These are phyloP conservation scores for Spencermartinsiella ligniputridi DNA, from an alignment of 1,139 yeast species.

Conservation along the genomic window DNA sequence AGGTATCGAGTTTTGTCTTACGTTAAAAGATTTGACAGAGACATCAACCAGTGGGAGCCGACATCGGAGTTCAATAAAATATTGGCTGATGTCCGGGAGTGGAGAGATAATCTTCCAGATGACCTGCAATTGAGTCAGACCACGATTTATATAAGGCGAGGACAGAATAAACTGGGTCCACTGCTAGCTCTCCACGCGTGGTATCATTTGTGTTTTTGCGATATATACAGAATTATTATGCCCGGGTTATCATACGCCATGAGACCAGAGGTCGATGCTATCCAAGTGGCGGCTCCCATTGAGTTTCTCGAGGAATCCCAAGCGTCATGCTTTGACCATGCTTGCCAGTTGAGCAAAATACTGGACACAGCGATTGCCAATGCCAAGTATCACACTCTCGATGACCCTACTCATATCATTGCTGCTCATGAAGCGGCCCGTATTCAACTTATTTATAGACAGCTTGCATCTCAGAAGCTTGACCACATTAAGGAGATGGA, in stretches of 20 bases:
- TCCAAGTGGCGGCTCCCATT: conserved; percentile 8
- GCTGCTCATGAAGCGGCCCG: conserved; percentile 12
- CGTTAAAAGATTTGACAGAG: conserved; percentile 11
- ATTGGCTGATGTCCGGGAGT: neutral
- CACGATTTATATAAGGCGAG: conserved; percentile 3
- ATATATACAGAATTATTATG: conserved; percentile 8
- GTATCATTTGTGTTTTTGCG: conserved; percentile 10
- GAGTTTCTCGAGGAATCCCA: conserved; percentile 7
- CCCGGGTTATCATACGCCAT: conserved; percentile 12
- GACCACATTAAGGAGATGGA: neutral
- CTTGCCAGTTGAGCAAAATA: conserved; percentile 4
- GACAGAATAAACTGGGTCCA: neutral
- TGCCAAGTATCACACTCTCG: conserved; percentile 1
- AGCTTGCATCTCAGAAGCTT: neutral
- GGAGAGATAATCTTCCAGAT: conserved; percentile 4
- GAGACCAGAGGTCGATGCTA: conserved; percentile 6
- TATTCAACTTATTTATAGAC: conserved; percentile 4
- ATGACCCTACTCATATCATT: conserved; percentile 7
- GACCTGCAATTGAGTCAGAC: conserved; percentile 4
- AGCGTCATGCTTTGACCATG: conserved; percentile 7
- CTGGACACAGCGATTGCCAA: conserved; percentile 2
- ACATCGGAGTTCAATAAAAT: conserved; percentile 7
- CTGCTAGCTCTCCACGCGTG: neutral
- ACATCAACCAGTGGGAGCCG: conserved; percentile 6
- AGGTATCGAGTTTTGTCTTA: conserved; percentile 8